These are phyloP conservation scores for Magnusiomyces paraingens DNA, from an alignment of 1,139 yeast genomes.

Conservation along the genomic window DNA sequence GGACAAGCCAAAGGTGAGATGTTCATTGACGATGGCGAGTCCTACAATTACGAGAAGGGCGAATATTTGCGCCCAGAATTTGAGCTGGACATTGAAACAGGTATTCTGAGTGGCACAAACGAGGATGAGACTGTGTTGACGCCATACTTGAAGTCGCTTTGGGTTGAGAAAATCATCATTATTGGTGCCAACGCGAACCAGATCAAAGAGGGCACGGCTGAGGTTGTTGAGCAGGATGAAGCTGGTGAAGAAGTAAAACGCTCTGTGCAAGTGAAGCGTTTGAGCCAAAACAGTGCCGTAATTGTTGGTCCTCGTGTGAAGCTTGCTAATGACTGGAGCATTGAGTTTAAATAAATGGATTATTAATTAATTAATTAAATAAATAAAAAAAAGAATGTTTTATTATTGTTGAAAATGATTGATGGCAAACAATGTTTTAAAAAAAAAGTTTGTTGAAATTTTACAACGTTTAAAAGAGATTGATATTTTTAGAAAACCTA, in stretches of 20 bases:
- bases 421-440: too few relatives aligned
- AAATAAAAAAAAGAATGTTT: too few relatives aligned
- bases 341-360: neutral
- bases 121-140: slow-evolving; percentile 3
- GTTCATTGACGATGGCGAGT: slow-evolving; percentile 80
- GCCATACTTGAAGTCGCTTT: slow-evolving; percentile 11
- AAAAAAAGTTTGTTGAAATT: too few relatives aligned
- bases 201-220: neutral
- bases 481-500: too few relatives aligned
- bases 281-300: neutral
- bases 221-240: neutral
- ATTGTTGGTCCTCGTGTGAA: slow-evolving; percentile 3
- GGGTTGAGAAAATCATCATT: slow-evolving; percentile 51
- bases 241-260: neutral
- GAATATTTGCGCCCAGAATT: slow-evolving; percentile 37
- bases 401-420: too few relatives aligned
- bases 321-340: slow-evolving; percentile 7
- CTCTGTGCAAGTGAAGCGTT: neutral
- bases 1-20: slow-evolving; percentile 51
- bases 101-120: slow-evolving; percentile 4
- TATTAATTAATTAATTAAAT: too few relatives aligned
- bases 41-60: slow-evolving; percentile 51
- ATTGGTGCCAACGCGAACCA: slow-evolving; percentile 33
- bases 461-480: too few relatives aligned
- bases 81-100: slow-evolving; percentile 18